Percentiles rank a stretch among this genome's conserved stretches.
Conservation (phyloP, 1,284 basidiomycete genomes). For the Caloboletus firmus region DNA sequence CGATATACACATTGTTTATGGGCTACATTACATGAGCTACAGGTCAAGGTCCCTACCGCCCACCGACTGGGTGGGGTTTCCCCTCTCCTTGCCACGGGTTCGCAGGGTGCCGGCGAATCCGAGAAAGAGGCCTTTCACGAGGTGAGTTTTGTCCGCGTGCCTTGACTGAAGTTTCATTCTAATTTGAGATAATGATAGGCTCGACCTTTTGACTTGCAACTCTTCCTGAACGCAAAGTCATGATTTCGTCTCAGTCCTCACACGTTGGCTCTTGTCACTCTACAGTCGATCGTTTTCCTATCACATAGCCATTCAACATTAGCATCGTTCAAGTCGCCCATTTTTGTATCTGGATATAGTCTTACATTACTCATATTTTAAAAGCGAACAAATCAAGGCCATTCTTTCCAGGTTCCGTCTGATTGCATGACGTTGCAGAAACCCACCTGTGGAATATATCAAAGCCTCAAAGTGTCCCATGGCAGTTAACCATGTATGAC, state of each 20-base stretch:
- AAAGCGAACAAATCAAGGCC: constrained; percentile 3
- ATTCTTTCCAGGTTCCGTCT: not conserved
- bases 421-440: not conserved
- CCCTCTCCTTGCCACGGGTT: constrained; percentile 5
- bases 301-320: constrained; percentile 11
- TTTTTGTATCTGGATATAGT: constrained; percentile 20
- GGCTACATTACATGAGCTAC: constrained; percentile 51
- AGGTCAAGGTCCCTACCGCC: constrained; percentile 46
- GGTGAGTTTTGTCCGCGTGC: constrained; percentile 15
- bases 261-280: not conserved
- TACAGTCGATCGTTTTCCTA: constrained; percentile 11
- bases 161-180: not conserved
- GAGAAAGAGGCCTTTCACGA: constrained; percentile 31
- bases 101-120: constrained; percentile 16
- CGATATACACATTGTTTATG: constrained; percentile 62
- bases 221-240: constrained; percentile 48
- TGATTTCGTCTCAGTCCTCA: constrained; percentile 21
- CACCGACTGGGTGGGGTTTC: constrained; percentile 43
- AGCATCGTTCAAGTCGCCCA: constrained; percentile 19
- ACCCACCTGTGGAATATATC: not conserved
- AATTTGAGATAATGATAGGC: constrained; percentile 17
- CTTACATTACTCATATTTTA: constrained; percentile 25
- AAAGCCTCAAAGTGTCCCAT: not conserved
- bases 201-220: constrained; percentile 50
- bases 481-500: not conserved